Conservation (phyloP, 1,139 yeast species). For the Yamadazyma blattariae region DNA sequence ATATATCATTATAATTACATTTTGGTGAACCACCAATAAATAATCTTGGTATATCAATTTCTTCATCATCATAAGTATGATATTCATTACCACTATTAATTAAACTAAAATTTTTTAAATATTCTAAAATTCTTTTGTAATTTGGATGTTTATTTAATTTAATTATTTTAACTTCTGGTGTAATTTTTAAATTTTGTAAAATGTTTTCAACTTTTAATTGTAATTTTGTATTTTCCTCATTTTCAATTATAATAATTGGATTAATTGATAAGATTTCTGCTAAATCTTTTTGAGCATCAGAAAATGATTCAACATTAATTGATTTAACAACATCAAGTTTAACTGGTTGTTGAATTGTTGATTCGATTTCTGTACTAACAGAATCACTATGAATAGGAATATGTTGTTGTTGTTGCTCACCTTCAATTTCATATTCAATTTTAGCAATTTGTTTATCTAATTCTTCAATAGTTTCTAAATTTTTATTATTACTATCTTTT, state of each 20-base stretch:
- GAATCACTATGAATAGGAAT: too few relatives aligned
- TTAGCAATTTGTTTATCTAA: too few relatives aligned
- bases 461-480: too few relatives aligned
- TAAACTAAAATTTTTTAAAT: slow-evolving; percentile 20
- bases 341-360: too few relatives aligned
- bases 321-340: too few relatives aligned
- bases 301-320: too few relatives aligned
- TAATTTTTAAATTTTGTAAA: slow-evolving; percentile 21
- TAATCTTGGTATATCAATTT: slow-evolving; percentile 24
- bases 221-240: slow-evolving; percentile 16
- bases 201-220: slow-evolving; percentile 22
- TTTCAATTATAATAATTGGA: slow-evolving; percentile 23
- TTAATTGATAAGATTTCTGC: slow-evolving; percentile 29
- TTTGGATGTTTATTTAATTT: slow-evolving; percentile 33
- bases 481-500: background rate
- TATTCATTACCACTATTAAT: slow-evolving; percentile 6
- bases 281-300: slow-evolving; percentile 20
- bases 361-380: too few relatives aligned
- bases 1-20: slow-evolving; percentile 25
- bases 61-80: slow-evolving; percentile 3
- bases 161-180: slow-evolving; percentile 32
- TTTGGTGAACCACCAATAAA: slow-evolving; percentile 32
- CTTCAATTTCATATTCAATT: background rate
- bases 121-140: slow-evolving; percentile 20
- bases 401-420: too few relatives aligned